These are phyloP conservation scores for Claviceps sorghi DNA, from an alignment of 2,329 filamentous ascomycete species.

Conservation along the genomic window DNA sequence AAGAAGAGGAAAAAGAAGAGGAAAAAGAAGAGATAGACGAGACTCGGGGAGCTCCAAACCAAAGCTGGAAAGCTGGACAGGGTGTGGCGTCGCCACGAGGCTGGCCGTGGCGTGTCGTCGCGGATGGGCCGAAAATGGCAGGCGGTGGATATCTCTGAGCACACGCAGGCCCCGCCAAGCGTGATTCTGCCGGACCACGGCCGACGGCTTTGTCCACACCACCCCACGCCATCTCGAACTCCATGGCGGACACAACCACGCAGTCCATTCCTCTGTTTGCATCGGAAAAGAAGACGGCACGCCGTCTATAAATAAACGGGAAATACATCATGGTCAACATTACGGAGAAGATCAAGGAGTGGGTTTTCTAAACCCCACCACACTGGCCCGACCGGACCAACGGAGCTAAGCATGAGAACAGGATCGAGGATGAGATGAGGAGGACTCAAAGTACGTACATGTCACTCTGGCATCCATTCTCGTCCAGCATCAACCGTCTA, in stretches of 20 bases:
- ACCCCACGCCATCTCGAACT: neutral
- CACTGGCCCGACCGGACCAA: constrained; percentile 1
- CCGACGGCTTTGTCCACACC: neutral
- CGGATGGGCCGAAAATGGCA: neutral
- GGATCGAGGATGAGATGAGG: constrained; percentile 99
- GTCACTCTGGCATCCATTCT: neutral
- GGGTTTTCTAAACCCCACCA: constrained; percentile 18
- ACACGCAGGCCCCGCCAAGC: neutral
- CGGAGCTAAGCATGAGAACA: constrained; percentile 25
- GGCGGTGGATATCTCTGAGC: neutral
- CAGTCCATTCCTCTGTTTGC: neutral
- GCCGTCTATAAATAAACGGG: constrained; percentile 18
- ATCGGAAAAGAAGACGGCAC: constrained; percentile 12
- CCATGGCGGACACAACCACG: neutral
- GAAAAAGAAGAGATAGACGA: neutral
- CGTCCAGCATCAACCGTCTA: neutral
- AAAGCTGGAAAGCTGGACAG: neutral
- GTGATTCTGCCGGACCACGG: constrained; percentile 2
- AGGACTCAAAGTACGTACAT: constrained; percentile 81
- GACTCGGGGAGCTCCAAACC: neutral
- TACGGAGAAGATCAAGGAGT: constrained; percentile 99
- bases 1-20: too few relatives aligned
- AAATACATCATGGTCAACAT: constrained; percentile 82
- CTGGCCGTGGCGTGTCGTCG: neutral
- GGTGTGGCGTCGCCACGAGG: neutral